Conservation (phyloP, 139 green algal species). For the Chlamydomonas eustigma region DNA sequence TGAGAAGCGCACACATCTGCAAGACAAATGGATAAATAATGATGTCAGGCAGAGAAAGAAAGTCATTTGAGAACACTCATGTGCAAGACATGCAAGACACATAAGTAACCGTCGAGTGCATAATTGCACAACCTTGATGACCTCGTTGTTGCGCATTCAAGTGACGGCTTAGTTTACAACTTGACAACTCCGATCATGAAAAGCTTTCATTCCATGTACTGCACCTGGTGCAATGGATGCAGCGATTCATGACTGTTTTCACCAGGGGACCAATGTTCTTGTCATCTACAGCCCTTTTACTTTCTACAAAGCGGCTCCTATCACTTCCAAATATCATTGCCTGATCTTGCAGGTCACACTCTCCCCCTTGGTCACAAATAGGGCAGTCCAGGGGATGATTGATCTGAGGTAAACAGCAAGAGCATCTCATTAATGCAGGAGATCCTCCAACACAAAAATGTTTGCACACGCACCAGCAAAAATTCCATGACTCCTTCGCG, state of each 20-base stretch:
- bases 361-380: conserved; percentile 98
- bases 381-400: conserved; percentile 99
- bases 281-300: conserved; percentile 88
- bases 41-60: no score
- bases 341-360: conserved; percentile 98
- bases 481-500: conserved; percentile 99
- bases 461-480: conserved; percentile 65
- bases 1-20: conserved; percentile 93
- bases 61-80: no score
- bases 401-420: conserved; percentile 47
- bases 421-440: background rate
- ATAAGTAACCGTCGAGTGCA: no score
- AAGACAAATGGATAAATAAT: background rate
- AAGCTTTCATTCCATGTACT: background rate
- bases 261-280: conserved; percentile 96
- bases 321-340: conserved; percentile 93
- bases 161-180: no score
- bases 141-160: no score
- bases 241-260: conserved; percentile 97
- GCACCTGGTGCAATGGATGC: conserved; percentile 66
- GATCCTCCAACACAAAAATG: background rate
- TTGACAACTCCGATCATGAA: background rate
- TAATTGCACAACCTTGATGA: no score
- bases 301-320: conserved; percentile 84
- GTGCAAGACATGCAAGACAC: no score